phyloP scores from a whole-genome alignment of 768 basidiomycete species.

The Dacryopinax spathularia region DNA sequence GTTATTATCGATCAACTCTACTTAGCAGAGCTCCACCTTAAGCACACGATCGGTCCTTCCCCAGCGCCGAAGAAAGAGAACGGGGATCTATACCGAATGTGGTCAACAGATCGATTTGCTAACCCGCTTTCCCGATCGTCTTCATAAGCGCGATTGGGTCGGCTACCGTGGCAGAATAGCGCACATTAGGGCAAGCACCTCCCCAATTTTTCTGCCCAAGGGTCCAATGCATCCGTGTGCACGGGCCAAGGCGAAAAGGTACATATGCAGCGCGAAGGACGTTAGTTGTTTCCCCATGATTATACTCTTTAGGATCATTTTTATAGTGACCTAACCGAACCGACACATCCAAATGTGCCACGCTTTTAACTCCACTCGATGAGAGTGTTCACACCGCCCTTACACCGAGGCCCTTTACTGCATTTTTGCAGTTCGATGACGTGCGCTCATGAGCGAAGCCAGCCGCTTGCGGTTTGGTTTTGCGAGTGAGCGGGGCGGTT shows the following conservation, averaged over 20 bases:
- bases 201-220: background rate
- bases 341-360: conserved; percentile 3
- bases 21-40: too few relatives aligned
- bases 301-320: conserved; percentile 5
- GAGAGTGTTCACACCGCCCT: conserved; percentile 1
- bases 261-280: background rate
- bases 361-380: conserved; percentile 3
- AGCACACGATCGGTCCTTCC: too few relatives aligned
- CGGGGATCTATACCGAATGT: too few relatives aligned
- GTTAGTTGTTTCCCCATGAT: background rate
- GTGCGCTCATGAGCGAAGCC: conserved; percentile 1
- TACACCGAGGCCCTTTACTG: background rate
- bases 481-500: background rate
- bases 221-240: background rate
- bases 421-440: background rate
- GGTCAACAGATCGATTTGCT: too few relatives aligned
- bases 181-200: too few relatives aligned
- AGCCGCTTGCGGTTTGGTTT: background rate
- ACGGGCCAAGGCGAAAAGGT: background rate
- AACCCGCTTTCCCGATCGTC: too few relatives aligned
- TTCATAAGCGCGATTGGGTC: too few relatives aligned
- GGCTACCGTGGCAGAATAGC: too few relatives aligned
- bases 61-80: too few relatives aligned
- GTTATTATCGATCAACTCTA: too few relatives aligned
- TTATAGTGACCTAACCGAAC: conserved; percentile 4